Percentiles rank a stretch among this genome's conserved stretches.
Evolutionary conservation across 768 basidiomycete species (phyloP).

Genomic region (Pleurotus pulmonarius): DNA sequence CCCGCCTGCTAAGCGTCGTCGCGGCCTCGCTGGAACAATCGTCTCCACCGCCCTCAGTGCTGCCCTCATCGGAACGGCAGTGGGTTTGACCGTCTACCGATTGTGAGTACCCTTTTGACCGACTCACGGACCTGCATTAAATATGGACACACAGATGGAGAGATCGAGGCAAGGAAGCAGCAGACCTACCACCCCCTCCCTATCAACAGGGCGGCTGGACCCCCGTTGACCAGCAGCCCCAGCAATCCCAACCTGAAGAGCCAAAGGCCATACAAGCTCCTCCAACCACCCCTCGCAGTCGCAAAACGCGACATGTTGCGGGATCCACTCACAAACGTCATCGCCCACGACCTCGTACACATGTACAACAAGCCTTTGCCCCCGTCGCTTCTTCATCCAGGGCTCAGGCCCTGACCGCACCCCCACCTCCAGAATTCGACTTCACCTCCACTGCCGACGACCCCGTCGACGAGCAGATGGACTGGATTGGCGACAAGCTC

Average conservation of each 20-base stretch:
- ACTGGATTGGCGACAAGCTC: slow-evolving; percentile 76
- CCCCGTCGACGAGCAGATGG: slow-evolving; percentile 41
- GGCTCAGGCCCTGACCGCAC: slow-evolving; percentile 5
- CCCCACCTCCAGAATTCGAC: slow-evolving; percentile 11
- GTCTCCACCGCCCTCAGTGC: slow-evolving; percentile 82
- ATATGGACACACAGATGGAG: slow-evolving; percentile 55
- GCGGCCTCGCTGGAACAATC: slow-evolving; percentile 77
- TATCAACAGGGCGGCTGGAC: slow-evolving; percentile 62
- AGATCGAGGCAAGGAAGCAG: slow-evolving; percentile 60
- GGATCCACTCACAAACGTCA: slow-evolving; percentile 29
- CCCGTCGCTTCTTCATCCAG: slow-evolving; percentile 13
- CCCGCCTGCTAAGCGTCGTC: slow-evolving; percentile 73
- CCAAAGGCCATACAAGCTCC: slow-evolving; percentile 28
- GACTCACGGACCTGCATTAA: slow-evolving; percentile 3
- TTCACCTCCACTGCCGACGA: not conserved
- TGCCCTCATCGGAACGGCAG: slow-evolving; percentile 82
- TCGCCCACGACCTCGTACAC: slow-evolving; percentile 22
- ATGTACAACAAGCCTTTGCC: slow-evolving; percentile 18
- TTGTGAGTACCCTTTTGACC: slow-evolving; percentile 48
- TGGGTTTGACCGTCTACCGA: slow-evolving; percentile 83
- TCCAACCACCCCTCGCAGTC: slow-evolving; percentile 33
- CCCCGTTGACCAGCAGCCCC: slow-evolving; percentile 22
- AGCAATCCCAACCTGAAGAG: slow-evolving; percentile 10
- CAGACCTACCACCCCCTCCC: slow-evolving; percentile 53
- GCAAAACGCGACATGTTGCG: slow-evolving; percentile 29